These are phyloP conservation scores for Pyrenophora graminea DNA, from an alignment of 2,329 filamentous ascomycete genomes.

Conservation along the genomic window DNA sequence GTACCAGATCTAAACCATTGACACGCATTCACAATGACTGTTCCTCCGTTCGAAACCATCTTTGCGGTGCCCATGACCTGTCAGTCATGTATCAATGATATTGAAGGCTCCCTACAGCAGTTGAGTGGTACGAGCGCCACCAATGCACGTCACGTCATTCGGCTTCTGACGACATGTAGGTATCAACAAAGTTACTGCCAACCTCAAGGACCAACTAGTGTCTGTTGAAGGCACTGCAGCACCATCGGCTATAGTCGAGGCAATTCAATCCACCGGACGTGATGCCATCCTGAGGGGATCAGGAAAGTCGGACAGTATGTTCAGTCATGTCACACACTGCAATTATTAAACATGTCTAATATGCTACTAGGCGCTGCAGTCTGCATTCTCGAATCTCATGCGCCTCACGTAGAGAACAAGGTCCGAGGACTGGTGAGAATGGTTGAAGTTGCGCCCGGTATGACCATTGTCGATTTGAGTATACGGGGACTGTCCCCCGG, in stretches of 20 bases:
- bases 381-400: constrained; percentile 90
- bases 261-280: constrained; percentile 86
- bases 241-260: constrained; percentile 84
- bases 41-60: constrained; percentile 68
- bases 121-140: constrained; percentile 61
- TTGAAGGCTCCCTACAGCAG: constrained; percentile 77
- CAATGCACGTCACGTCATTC: constrained; percentile 31
- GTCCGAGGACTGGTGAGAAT: constrained; percentile 89
- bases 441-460: constrained; percentile 80
- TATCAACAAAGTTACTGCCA: constrained; percentile 80
- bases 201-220: constrained; percentile 80
- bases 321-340: constrained; percentile 6
- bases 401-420: constrained; percentile 62
- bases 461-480: constrained; percentile 86
- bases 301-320: constrained; percentile 80
- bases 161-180: constrained; percentile 55
- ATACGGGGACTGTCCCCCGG: constrained; percentile 81
- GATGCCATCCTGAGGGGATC: constrained; percentile 94
- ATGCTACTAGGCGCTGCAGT: constrained; percentile 71
- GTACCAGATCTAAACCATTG: not conserved
- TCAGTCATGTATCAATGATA: constrained; percentile 82
- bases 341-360: constrained; percentile 4
- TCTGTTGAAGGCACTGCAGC: constrained; percentile 87
- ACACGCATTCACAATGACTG: constrained; percentile 29
- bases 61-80: constrained; percentile 96